Percentiles rank a stretch among this genome's conserved stretches.
These are phyloP conservation scores for Boletus rubroflammeus DNA, from an alignment of 768 basidiomycete genomes.

Conservation along the genomic window DNA sequence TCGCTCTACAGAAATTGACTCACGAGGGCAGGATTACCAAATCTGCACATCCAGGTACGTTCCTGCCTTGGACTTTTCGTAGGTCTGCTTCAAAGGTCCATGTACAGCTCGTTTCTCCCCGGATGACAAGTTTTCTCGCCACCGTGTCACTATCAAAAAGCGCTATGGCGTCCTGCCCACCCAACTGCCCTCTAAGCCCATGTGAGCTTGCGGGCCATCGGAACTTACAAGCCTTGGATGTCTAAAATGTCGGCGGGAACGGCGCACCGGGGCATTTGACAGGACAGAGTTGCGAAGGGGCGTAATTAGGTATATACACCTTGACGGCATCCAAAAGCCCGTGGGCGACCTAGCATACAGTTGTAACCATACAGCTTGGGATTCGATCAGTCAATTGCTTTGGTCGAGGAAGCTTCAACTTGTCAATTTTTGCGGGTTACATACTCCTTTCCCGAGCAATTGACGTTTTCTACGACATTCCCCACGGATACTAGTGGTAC, in stretches of 20 bases:
- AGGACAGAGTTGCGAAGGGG: not conserved
- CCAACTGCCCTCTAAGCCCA: slow-evolving; percentile 83
- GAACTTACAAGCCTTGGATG: not conserved
- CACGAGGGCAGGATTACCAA: slow-evolving; percentile 81
- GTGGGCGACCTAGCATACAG: not conserved
- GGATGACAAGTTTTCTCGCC: slow-evolving; percentile 98
- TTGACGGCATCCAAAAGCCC: slow-evolving; percentile 6
- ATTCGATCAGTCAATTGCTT: not conserved
- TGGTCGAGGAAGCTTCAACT: not conserved
- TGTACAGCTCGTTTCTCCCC: slow-evolving; percentile 92
- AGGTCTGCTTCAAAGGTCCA: not conserved
- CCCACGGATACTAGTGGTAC: no score
- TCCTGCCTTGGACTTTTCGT: not conserved
- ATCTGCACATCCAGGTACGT: slow-evolving; percentile 92
- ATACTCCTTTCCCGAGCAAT: no score
- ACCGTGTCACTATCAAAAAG: slow-evolving; percentile 96
- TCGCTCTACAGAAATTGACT: slow-evolving; percentile 68
- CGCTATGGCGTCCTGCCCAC: slow-evolving; percentile 86
- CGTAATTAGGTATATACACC: not conserved
- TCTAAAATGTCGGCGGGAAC: not conserved
- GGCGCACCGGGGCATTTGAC: not conserved
- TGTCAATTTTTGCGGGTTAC: no score
- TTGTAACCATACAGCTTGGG: not conserved
- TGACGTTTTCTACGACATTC: no score
- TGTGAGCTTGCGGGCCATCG: slow-evolving; percentile 45